A percentile compares a stretch with the other conserved stretches of the same genome.
These are phyloP conservation scores for Emergomyces orientalis DNA, from an alignment of 2,329 filamentous ascomycete species.

Conservation along the genomic window DNA sequence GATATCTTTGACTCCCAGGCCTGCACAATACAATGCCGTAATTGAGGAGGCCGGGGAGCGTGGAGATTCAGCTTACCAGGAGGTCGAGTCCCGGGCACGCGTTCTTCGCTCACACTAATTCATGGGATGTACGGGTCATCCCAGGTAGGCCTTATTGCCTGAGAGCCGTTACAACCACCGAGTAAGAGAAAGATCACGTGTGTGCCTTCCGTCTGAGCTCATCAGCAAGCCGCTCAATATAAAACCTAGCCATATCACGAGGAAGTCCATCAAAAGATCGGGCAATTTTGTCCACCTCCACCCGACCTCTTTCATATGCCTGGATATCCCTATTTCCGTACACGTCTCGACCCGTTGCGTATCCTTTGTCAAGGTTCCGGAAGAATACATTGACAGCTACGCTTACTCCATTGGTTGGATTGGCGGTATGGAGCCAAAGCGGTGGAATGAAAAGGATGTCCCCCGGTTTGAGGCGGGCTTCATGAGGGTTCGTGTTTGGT, in stretches of 20 bases:
- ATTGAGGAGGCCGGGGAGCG: not conserved
- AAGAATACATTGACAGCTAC: constrained; percentile 90
- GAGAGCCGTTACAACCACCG: no score
- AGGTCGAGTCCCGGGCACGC: not conserved
- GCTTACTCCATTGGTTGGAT: constrained; percentile 42
- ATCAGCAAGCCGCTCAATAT: constrained; percentile 59
- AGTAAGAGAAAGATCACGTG: constrained; percentile 6
- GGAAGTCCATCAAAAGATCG: constrained; percentile 46
- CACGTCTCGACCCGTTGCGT: constrained; percentile 67
- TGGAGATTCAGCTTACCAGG: not conserved
- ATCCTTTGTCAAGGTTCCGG: constrained; percentile 56
- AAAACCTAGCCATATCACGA: constrained; percentile 60
- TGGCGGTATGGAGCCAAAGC: constrained; percentile 69
- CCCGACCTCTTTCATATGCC: constrained; percentile 71
- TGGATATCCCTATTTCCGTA: constrained; percentile 82
- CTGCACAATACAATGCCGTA: not conserved
- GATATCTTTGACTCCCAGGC: not conserved
- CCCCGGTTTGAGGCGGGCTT: constrained; percentile 57
- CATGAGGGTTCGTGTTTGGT: constrained; percentile 57
- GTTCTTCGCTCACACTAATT: no score
- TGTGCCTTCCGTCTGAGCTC: constrained; percentile 46
- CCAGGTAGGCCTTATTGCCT: no score
- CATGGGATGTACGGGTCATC: no score
- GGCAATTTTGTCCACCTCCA: constrained; percentile 59
- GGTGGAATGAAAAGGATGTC: constrained; percentile 74